Conservation (phyloP, 106 monocot species). For the Chionographis japonica region DNA sequence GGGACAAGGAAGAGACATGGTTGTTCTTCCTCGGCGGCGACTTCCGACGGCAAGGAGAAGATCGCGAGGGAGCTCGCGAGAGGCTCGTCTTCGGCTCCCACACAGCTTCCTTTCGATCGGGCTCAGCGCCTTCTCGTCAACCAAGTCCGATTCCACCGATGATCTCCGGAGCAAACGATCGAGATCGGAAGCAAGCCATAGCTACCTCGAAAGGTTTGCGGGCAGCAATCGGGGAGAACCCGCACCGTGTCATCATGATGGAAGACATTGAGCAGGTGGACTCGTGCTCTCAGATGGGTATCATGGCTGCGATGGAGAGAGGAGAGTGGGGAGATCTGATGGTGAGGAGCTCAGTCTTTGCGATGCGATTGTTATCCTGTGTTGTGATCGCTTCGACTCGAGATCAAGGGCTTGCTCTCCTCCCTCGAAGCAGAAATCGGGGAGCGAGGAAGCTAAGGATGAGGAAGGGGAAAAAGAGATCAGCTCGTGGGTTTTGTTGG, state of each 20-base stretch:
- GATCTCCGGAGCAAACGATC: slow-evolving; percentile 35
- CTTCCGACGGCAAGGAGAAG: slow-evolving; percentile 49
- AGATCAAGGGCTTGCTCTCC: slow-evolving; percentile 59
- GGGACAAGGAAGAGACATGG: slow-evolving; percentile 64
- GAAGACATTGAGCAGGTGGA: slow-evolving; percentile 63
- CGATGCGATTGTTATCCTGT: slow-evolving; percentile 72
- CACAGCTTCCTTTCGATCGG: slow-evolving; percentile 16
- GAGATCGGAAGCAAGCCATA: slow-evolving; percentile 27
- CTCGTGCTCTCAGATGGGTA: slow-evolving; percentile 14
- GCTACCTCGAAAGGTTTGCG: slow-evolving; percentile 36
- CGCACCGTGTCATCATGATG: slow-evolving; percentile 68
- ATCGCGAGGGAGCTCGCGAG: slow-evolving; percentile 53
- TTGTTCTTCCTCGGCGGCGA: slow-evolving; percentile 79
- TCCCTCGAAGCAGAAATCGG: slow-evolving; percentile 22
- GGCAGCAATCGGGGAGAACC: slow-evolving; percentile 34
- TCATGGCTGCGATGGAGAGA: slow-evolving; percentile 42
- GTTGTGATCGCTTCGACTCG: slow-evolving; percentile 59
- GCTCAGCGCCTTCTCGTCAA: slow-evolving; percentile 6
- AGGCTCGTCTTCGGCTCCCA: slow-evolving; percentile 46
- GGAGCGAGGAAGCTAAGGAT: slow-evolving; percentile 17
- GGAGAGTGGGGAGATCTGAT: slow-evolving; percentile 17
- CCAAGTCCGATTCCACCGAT: slow-evolving; percentile 26
- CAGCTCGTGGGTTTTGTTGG: slow-evolving; percentile 14
- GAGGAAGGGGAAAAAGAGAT: slow-evolving; percentile 6
- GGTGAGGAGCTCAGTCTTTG: slow-evolving; percentile 43